phyloP scores from a whole-genome alignment of 176 grass and related monocot genomes.

The Cenchrus purpureus region DNA sequence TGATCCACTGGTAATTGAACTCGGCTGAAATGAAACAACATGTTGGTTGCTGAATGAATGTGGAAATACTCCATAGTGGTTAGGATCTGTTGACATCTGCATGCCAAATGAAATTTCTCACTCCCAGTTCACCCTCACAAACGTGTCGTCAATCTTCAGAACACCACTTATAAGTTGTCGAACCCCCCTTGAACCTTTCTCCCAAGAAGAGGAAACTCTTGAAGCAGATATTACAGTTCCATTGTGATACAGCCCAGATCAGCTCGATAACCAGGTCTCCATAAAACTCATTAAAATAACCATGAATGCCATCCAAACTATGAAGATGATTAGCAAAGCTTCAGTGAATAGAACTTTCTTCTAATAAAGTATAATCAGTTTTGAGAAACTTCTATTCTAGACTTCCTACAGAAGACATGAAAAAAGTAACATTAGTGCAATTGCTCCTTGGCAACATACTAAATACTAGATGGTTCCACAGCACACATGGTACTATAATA shows the following conservation, averaged over 20 bases:
- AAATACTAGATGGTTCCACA: slow-evolving; percentile 11
- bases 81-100: slow-evolving; percentile 86
- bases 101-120: slow-evolving; percentile 36
- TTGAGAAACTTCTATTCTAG: slow-evolving; percentile 21
- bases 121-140: slow-evolving; percentile 36
- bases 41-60: slow-evolving; percentile 75
- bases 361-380: slow-evolving; percentile 14
- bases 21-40: slow-evolving; percentile 90
- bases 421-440: slow-evolving; percentile 15
- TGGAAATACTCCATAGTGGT: slow-evolving; percentile 69
- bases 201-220: slow-evolving; percentile 41
- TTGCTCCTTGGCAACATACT: slow-evolving; percentile 7
- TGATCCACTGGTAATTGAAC: slow-evolving; percentile 49
- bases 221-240: slow-evolving; percentile 39
- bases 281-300: slow-evolving; percentile 46
- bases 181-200: slow-evolving; percentile 38
- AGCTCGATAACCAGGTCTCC: slow-evolving; percentile 34
- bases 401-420: slow-evolving; percentile 54
- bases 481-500: slow-evolving; percentile 1
- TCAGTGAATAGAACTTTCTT: slow-evolving; percentile 7
- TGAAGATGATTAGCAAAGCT: slow-evolving; percentile 23
- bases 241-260: slow-evolving; percentile 12
- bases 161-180: slow-evolving; percentile 27
- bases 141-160: slow-evolving; percentile 37
- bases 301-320: slow-evolving; percentile 44